Evolutionary conservation across 768 basidiomycete genomes (phyloP), one percentile per base, ranked within the genome.

Genomic region (Tremella mesenterica): DNA sequence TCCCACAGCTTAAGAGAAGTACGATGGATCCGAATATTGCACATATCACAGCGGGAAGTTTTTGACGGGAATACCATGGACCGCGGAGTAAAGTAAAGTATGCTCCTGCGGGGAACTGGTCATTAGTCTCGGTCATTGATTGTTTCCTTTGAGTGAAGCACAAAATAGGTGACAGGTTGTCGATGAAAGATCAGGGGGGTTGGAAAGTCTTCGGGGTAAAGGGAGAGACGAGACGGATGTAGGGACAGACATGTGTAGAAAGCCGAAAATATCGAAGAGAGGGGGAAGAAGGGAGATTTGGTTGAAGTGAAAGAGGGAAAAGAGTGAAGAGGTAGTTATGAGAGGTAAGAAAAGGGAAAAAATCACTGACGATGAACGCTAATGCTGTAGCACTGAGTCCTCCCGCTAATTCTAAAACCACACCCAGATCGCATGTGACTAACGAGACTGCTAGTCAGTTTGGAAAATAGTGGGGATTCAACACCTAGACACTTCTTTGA

Each of bases 351-450:
- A 26, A 30, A 26, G 27, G 46, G 12, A 48, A 21, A 10, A 13
- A 26, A 27, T 26, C 20, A 58, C 69, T 45, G 20, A 71, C 65
- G 58, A 96, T 90, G 75, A 84, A 96, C 3, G 93, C 93, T 9
- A 96, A 80, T 0, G 89, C 83, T 0, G 90, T 74, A 1, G 76
- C 75, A 13, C 72, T 74, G 4, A 88, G 80, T n/a, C 93, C 93
- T n/a, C 95, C 95, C 0, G 91, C 92, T 39, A 99, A 86, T 76
- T 99, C 95, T 33, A 99, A 83, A 76, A 93, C 95, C 41, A 96
- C 85, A n/a, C 95, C 95, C 13, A 99, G 80, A 72, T 99, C 93
- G 69, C 91, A 95, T 1, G 93, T 96, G 53, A 91, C 79, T 50
- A 96, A 78, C 4, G 93, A 82, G 54, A 95, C 91, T 92, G 41